Evolutionary conservation across 2,329 filamentous ascomycete genomes (phyloP).

Genomic region (Paraphoma sp.): DNA sequence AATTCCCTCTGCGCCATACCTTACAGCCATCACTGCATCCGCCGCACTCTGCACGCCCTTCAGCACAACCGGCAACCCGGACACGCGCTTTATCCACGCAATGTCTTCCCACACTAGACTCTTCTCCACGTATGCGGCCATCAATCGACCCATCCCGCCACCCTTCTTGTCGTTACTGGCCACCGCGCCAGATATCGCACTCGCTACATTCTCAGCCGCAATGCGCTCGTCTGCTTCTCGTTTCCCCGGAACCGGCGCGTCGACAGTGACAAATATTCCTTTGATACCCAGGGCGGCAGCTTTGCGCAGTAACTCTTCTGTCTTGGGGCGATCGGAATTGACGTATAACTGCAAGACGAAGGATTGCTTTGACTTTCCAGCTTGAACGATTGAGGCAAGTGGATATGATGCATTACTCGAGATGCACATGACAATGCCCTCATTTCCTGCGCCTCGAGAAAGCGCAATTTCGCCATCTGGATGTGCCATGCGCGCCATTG

Average conservation of each 20-base stretch:
- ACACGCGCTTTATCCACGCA: conserved; percentile 44
- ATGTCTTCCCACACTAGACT: conserved; percentile 28
- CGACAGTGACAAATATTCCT: conserved; percentile 23
- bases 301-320: neutral
- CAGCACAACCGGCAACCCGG: neutral
- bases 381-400: conserved; percentile 16
- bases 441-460: conserved; percentile 17
- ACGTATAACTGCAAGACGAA: conserved; percentile 29
- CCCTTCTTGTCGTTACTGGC: conserved; percentile 62
- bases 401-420: conserved; percentile 30
- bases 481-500: conserved; percentile 28
- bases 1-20: conserved; percentile 39
- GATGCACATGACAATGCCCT: conserved; percentile 32
- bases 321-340: conserved; percentile 1
- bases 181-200: conserved; percentile 46
- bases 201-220: conserved; percentile 5
- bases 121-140: conserved; percentile 55
- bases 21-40: conserved; percentile 4
- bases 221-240: conserved; percentile 21
- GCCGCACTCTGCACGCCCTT: conserved; percentile 37
- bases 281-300: conserved; percentile 7
- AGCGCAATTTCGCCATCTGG: conserved; percentile 32
- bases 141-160: conserved; percentile 62
- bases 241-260: conserved; percentile 23
- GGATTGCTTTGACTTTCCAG: neutral